These are phyloP conservation scores for Coemansia sp. DNA, from an alignment of 192 early-diverging fungal genomes.

Conservation along the genomic window DNA sequence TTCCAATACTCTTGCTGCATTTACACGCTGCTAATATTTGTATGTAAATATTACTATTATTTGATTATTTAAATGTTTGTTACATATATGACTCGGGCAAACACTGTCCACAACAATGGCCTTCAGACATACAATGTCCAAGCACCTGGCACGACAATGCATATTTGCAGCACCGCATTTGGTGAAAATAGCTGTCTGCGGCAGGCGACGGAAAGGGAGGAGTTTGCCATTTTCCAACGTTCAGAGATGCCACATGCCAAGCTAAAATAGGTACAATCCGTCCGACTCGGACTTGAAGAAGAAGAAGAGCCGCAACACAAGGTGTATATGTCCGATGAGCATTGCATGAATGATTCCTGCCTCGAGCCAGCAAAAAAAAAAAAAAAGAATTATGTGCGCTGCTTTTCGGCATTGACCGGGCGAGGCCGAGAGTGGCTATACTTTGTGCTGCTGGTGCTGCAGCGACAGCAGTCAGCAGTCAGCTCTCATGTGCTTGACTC, in stretches of 20 bases:
- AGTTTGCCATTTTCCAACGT: neutral
- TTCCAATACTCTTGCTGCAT: slow-evolving; percentile 1
- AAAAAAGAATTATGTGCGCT: neutral
- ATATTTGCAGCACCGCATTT: slow-evolving; percentile 6
- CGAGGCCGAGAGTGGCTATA: neutral
- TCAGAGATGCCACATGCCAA: neutral
- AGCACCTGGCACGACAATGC: slow-evolving; percentile 5
- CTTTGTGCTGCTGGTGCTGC: neutral
- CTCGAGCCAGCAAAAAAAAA: neutral
- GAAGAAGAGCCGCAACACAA: neutral
- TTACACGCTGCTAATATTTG: neutral
- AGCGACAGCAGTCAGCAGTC: slow-evolving; percentile 3
- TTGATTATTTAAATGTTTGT: neutral
- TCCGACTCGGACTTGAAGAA: neutral
- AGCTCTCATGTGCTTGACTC: slow-evolving; percentile 14
- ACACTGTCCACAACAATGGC: neutral
- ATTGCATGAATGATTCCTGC: slow-evolving; percentile 1
- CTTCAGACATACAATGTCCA: neutral
- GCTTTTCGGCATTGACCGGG: slow-evolving; percentile 2
- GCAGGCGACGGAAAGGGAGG: slow-evolving; percentile 1
- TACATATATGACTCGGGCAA: neutral
- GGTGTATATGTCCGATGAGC: neutral
- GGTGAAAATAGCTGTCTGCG: slow-evolving; percentile 10
- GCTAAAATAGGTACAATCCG: neutral
- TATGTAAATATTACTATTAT: slow-evolving; percentile 9